phyloP scores from a whole-genome alignment of 805 yeast genomes.

The Kockiozyma suomiensis region DNA sequence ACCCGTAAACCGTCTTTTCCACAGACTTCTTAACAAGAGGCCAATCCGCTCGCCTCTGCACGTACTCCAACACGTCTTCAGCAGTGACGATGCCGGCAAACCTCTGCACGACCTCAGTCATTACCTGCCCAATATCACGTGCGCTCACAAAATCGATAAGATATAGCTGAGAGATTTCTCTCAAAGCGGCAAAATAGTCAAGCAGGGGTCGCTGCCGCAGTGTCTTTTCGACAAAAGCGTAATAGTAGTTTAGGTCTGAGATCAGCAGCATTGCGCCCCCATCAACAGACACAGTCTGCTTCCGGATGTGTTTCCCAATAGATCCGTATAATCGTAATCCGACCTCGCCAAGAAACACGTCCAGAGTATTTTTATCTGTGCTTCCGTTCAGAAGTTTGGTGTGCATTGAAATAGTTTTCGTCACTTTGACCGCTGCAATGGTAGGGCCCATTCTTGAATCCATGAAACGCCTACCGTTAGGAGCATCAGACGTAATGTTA shows the following conservation, averaged over 20 bases:
- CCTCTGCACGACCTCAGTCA: slow-evolving; percentile 72
- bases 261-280: slow-evolving; percentile 68
- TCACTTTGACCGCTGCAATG: slow-evolving; percentile 63
- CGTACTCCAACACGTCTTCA: slow-evolving; percentile 92
- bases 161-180: slow-evolving; percentile 82
- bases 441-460: slow-evolving; percentile 53
- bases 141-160: slow-evolving; percentile 74
- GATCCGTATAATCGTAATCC: slow-evolving; percentile 82
- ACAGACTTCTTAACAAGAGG: slow-evolving; percentile 70
- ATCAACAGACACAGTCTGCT: slow-evolving; percentile 67
- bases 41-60: slow-evolving; percentile 90
- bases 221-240: slow-evolving; percentile 58
- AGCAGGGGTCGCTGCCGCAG: slow-evolving; percentile 60
- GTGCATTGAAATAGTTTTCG: slow-evolving; percentile 67
- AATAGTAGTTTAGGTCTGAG: slow-evolving; percentile 76
- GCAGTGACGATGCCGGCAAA: slow-evolving; percentile 89
- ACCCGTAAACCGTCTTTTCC: slow-evolving; percentile 93
- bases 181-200: slow-evolving; percentile 76
- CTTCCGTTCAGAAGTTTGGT: slow-evolving; percentile 73
- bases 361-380: slow-evolving; percentile 84
- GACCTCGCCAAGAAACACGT: slow-evolving; percentile 91
- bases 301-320: slow-evolving; percentile 74
- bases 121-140: slow-evolving; percentile 78
- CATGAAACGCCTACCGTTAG: neutral
- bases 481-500: neutral